phyloP scores from a whole-genome alignment of 2,329 filamentous ascomycete genomes.

The Colletotrichum sansevieriae region DNA sequence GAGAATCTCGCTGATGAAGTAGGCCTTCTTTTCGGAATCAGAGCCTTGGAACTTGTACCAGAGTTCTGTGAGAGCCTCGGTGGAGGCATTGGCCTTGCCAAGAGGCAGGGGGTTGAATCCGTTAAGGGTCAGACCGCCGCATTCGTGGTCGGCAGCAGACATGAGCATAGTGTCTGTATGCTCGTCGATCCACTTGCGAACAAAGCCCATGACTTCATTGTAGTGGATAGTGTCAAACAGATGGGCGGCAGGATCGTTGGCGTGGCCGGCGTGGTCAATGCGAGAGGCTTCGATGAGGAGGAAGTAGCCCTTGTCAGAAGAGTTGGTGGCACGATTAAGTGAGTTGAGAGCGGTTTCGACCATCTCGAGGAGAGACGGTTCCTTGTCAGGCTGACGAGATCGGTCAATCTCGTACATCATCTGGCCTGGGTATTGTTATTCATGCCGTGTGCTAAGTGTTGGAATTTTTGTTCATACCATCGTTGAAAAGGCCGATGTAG shows the following conservation, averaged over 20 bases:
- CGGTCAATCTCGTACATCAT: constrained; percentile 54
- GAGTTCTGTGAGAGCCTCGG: constrained; percentile 47
- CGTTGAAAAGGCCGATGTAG: constrained; percentile 55
- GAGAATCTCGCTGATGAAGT: constrained; percentile 47
- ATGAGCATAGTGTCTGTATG: constrained; percentile 55
- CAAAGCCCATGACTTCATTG: constrained; percentile 53
- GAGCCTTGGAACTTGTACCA: constrained; percentile 48
- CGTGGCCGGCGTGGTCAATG: constrained; percentile 58
- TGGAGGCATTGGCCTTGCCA: constrained; percentile 47
- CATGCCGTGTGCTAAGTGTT: neutral
- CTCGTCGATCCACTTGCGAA: constrained; percentile 55
- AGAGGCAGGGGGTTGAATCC: constrained; percentile 53
- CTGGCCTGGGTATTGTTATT: constrained; percentile 35
- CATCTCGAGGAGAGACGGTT: constrained; percentile 57
- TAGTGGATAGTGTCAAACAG: constrained; percentile 59
- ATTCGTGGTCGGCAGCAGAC: constrained; percentile 57
- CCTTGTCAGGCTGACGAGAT: constrained; percentile 46
- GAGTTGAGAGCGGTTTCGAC: constrained; percentile 53
- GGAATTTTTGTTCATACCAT: constrained; percentile 42
- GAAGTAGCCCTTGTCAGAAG: constrained; percentile 53
- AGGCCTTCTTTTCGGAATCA: constrained; percentile 50
- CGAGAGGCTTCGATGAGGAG: constrained; percentile 55
- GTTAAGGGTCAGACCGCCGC: constrained; percentile 54
- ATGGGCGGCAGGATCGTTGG: constrained; percentile 67
- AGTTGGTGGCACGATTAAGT: constrained; percentile 50